Evolutionary conservation across 2,329 filamentous ascomycete species (phyloP), one percentile per base, ranked within the genome.

Genomic region (Pyricularia sp.): DNA sequence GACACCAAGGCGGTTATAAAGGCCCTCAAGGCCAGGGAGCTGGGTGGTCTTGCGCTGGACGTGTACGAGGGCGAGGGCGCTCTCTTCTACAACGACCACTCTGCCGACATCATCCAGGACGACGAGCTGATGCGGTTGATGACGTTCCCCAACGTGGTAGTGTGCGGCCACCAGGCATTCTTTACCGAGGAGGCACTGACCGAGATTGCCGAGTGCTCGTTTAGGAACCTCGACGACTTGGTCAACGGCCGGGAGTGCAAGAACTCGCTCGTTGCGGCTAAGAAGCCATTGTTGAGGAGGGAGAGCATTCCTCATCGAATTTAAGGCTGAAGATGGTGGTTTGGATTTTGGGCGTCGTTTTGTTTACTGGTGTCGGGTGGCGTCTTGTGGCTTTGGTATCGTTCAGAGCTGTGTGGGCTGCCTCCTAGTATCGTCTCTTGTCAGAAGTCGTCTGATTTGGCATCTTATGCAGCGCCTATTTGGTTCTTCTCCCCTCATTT

Each of bases 161-260:
- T 91, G 70, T 88, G 85, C 71, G 88, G 88, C 0, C 89, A 91
- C 72, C 89, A 91, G 79, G 89, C 86, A 1, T 91, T 91, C 78
- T 89, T 91, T 73, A 91, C 88, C 5, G 79, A 84, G 42, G 88
- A 91, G 77, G 89, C 89, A 0, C 77, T 91, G 66, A 79, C 79
- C 9, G 87, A 90, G 77, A 91, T 91, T 73, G 84, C 88, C 1
- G 82, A 84, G 64, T 84, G 81, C 68, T 90, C 88, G 1, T 73
- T 90, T 70, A 77, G 78, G 69, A 90, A 90, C 74, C 74, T 89
- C 3, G 79, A 79, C 31, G 82, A 85, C 70, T 83, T 84, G 23
- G 72, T 76, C 28, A 71, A 70, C 11, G 73, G 71, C 0, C 73
- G 74, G 20, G 74, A 74, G 1, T 82, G 81, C 72, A 74, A 74